Evolutionary conservation across 768 basidiomycete genomes (phyloP), one percentile per base, ranked within the genome.

Genomic region (Trametes elegans): DNA sequence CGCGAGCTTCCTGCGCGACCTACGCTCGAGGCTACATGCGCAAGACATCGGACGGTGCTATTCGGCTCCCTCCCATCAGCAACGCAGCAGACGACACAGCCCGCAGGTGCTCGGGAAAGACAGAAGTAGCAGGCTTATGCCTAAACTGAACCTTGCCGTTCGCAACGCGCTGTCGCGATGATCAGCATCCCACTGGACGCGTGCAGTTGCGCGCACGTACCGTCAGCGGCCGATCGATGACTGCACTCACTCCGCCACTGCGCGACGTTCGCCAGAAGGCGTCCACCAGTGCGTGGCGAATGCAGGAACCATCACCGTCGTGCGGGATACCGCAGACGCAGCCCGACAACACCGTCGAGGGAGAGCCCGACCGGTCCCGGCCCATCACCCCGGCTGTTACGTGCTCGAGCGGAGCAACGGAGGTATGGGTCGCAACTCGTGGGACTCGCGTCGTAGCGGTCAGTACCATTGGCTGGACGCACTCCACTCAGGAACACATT

Each of bases 41-140:
- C 36, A 49, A 38, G 26, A 48, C 40, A 38, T 43, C 48, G 55
- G 40, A 29, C 48, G 6, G 24, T 39, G 40, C 18, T 42, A 27
- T 47, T 57, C 56, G 56, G 45, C 45, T 52, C 56, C 44, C 19
- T 51, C 36, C 28, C 35, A 45, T 52, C 50, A 44, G 38, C n/a
- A 42, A 16, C 27, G 31, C 47, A 41, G 48, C 47, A n/a, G 34
- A 14, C 42, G 51, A 44, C 51, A 53, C 51, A 53, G 42, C 51
- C 51, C 36, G 42, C 34, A 35, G 18, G 32, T 19, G 32, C 34
- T 27, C 51, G 34, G 34, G 34, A 34, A 26, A 36, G 34, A 36
- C 42, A 45, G 42, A 53, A 53, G 51, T 21, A 31, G 51, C 42
- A 45, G 34, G 16, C 28, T 28, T 53, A 53, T 35, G 34, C 51